Evolutionary conservation across 2,329 filamentous ascomycete species (phyloP).

Genomic region (Metarhizium album): DNA sequence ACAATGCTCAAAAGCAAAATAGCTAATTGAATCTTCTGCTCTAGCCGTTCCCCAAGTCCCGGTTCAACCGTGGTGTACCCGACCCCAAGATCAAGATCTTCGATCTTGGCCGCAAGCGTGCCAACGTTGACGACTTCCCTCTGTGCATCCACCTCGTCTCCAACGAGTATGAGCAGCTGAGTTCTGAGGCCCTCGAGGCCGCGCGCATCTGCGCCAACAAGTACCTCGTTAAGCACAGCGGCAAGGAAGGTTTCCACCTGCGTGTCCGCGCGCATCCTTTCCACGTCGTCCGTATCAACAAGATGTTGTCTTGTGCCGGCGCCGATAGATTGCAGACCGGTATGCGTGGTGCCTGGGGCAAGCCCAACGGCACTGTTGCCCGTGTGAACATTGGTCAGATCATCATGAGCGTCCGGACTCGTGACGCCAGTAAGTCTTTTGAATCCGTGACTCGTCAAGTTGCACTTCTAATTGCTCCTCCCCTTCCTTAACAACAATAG

Average conservation of each 20-base stretch:
- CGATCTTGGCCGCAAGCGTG: slow-evolving; percentile 97
- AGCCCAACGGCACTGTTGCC: slow-evolving; percentile 97
- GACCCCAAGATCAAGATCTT: slow-evolving; percentile 89
- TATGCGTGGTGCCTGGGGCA: slow-evolving; percentile 99
- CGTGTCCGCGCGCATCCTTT: slow-evolving; percentile 88
- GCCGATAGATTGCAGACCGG: slow-evolving; percentile 99
- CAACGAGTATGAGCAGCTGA: slow-evolving; percentile 99
- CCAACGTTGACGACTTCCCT: slow-evolving; percentile 98
- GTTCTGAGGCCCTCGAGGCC: slow-evolving; percentile 97
- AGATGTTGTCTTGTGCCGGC: slow-evolving; percentile 99
- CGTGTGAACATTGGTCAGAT: slow-evolving; percentile 99
- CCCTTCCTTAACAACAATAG: slow-evolving; percentile 29
- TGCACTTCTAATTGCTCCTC: slow-evolving; percentile 12
- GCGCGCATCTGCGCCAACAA: slow-evolving; percentile 99
- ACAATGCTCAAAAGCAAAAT: neutral
- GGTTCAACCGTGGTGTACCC: slow-evolving; percentile 99
- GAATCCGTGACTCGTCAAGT: neutral
- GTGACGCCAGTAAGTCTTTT: slow-evolving; percentile 67
- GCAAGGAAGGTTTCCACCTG: slow-evolving; percentile 66
- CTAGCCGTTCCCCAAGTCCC: slow-evolving; percentile 96
- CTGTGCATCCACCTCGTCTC: slow-evolving; percentile 98
- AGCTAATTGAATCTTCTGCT: neutral
- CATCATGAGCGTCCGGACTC: slow-evolving; percentile 91
- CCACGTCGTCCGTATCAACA: slow-evolving; percentile 99
- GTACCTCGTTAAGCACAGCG: slow-evolving; percentile 65